Evolutionary conservation across 305 asterid species (phyloP), one percentile per base, ranked within the genome.

Genomic region (Petunia hybrid): DNA sequence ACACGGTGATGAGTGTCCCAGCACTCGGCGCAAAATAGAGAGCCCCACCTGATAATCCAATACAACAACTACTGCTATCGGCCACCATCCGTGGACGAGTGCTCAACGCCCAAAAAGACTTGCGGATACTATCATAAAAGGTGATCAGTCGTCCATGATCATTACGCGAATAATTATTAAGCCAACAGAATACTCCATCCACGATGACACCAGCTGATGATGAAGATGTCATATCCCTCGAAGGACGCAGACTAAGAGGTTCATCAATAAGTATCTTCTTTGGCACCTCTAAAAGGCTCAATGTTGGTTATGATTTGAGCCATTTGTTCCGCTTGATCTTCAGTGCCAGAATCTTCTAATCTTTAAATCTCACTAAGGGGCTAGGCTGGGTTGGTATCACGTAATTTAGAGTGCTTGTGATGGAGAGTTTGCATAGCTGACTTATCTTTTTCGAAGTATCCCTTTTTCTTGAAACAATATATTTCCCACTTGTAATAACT

Each of bases 141-240:
- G 13, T 60, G 66, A 31, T 60, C 41, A 31, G 67, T 62, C 41
- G 41, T 31, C 9, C 31, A 22, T 22, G 31, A 22, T 22, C 31
- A 22, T 22, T 22, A 22, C 31, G 1, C 31, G 31, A 22, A 22
- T 22, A 22, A 41, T 62, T 31, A 14, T 31, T 41, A 62, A 62
- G 39, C 67, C 67, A 62, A 62, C 67, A 62, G 41, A 62, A 62
- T 35, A 62, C 67, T 31, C 67, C 67, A 31, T 62, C 67, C 2
- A 22, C 31, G 31, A 35, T 62, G 67, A 31, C 67, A 62, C 14
- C 6, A 62, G 40, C 40, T 61, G 66, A 61, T 60, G 65, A 60
- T 60, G 65, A 22, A 22, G 31, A 16, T 60, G 2, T 2, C 39
- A 38, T 62, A 35, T 35, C 13, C 40, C 36, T 3, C n/a, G 39